A percentile compares a stretch with the other conserved stretches of the same genome.
Evolutionary conservation across 495 filamentous ascomycete genomes (phyloP).

Genomic region (Penicillium pulvis): DNA sequence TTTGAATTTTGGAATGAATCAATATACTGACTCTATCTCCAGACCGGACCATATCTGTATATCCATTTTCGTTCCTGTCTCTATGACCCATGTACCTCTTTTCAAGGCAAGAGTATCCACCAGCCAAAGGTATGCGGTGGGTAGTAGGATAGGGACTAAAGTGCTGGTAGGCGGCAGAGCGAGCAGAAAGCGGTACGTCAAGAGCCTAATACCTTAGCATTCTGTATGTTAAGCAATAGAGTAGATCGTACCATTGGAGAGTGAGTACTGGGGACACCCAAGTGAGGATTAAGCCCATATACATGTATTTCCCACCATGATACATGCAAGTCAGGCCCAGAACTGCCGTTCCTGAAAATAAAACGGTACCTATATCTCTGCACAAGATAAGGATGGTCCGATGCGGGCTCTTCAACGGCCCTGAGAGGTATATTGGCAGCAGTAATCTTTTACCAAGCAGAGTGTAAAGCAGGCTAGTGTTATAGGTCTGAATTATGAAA

Average conservation of each 20-base stretch:
- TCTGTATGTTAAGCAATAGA: background rate
- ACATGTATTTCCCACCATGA: constrained; percentile 38
- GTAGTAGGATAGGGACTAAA: constrained; percentile 55
- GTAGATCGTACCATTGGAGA: constrained; percentile 55
- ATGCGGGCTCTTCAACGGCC: constrained; percentile 15
- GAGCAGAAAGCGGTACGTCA: constrained; percentile 44
- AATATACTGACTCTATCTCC: constrained; percentile 59
- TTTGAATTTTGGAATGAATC: background rate
- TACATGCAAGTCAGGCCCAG: background rate
- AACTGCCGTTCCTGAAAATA: background rate
- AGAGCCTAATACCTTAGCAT: background rate
- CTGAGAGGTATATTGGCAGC: constrained; percentile 52
- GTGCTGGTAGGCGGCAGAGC: constrained; percentile 52
- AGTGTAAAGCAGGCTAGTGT: constrained; percentile 64
- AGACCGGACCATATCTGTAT: constrained; percentile 59
- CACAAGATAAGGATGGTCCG: background rate
- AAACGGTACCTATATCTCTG: too few species aligned
- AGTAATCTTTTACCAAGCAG: constrained; percentile 63
- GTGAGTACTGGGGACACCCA: constrained; percentile 66
- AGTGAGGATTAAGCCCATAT: constrained; percentile 64
- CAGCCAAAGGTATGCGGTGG: constrained; percentile 66
- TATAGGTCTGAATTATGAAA: constrained; percentile 74
- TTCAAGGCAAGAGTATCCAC: constrained; percentile 63
- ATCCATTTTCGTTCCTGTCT: constrained; percentile 60
- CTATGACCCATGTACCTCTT: constrained; percentile 67